These are phyloP conservation scores for Hsuehochloa calcarea DNA, from an alignment of 176 grass and related monocot genomes.

Conservation along the genomic window DNA sequence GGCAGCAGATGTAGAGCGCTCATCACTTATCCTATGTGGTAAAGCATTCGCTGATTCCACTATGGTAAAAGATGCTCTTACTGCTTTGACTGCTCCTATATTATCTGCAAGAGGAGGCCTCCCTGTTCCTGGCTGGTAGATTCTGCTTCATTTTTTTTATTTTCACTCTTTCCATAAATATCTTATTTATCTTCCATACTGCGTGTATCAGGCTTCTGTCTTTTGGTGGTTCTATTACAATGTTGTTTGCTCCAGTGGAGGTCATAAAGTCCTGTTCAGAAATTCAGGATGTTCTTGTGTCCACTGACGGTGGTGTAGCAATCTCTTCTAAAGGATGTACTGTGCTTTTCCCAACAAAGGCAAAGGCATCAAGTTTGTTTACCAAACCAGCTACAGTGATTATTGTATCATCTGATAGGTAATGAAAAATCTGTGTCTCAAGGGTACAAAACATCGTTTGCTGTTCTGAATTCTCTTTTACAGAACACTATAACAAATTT, in stretches of 20 bases:
- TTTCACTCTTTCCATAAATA: neutral
- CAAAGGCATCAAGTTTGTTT: slow-evolving; percentile 34
- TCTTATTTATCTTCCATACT: slow-evolving; percentile 24
- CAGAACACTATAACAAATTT: neutral
- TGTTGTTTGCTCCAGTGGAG: slow-evolving; percentile 68
- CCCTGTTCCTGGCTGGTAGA: slow-evolving; percentile 70
- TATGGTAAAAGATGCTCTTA: slow-evolving; percentile 64
- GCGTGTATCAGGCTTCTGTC: slow-evolving; percentile 59
- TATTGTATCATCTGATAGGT: slow-evolving; percentile 79
- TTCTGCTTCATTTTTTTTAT: neutral
- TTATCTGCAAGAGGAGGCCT: slow-evolving; percentile 77
- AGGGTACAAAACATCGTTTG: too few relatives aligned
- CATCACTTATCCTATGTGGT: slow-evolving; percentile 78
- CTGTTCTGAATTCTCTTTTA: neutral
- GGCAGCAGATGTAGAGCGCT: slow-evolving; percentile 68
- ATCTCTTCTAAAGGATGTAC: slow-evolving; percentile 52
- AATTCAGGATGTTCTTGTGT: slow-evolving; percentile 50
- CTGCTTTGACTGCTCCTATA: slow-evolving; percentile 72
- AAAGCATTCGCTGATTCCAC: slow-evolving; percentile 70
- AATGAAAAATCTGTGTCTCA: slow-evolving; percentile 18
- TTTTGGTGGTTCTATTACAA: slow-evolving; percentile 46
- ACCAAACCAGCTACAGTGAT: slow-evolving; percentile 49
- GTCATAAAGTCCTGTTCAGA: slow-evolving; percentile 45
- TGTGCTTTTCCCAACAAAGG: slow-evolving; percentile 56
- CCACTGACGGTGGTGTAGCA: slow-evolving; percentile 55